Evolutionary conservation across 345 rosid genomes (phyloP).

Genomic region (Euclidium syriacum): DNA sequence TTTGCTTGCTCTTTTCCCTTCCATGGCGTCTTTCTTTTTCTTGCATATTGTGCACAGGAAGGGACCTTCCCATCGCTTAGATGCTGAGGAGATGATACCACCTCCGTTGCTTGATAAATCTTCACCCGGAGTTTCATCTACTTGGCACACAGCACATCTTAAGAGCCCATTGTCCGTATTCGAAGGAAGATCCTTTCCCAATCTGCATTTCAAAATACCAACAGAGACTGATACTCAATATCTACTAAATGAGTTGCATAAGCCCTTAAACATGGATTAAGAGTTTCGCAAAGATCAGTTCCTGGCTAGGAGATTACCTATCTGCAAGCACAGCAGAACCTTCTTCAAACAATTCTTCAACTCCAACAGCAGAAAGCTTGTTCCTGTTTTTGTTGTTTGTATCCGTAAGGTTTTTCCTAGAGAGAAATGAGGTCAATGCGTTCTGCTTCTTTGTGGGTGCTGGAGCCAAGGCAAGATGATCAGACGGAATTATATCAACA

Average conservation of each 20-base stretch:
- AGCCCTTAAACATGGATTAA: not conserved
- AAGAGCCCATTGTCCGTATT: constrained; percentile 50
- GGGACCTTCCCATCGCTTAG: constrained; percentile 93
- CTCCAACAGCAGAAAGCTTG: constrained; percentile 91
- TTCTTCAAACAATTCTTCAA: constrained; percentile 98
- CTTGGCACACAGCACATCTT: constrained; percentile 98
- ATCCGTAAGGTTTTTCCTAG: constrained; percentile 51
- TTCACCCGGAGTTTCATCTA: constrained; percentile 67
- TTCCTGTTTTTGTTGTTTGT: constrained; percentile 50
- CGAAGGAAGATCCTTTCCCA: constrained; percentile 67
- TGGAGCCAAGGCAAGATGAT: constrained; percentile 60
- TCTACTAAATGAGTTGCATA: not conserved
- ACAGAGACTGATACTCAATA: not conserved
- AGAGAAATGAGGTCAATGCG: constrained; percentile 53
- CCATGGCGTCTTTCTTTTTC: constrained; percentile 99
- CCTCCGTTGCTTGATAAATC: constrained; percentile 53
- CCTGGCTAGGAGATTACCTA: constrained; percentile 42
- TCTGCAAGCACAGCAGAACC: constrained; percentile 97
- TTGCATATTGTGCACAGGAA: constrained; percentile 75
- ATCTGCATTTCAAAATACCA: constrained; percentile 45
- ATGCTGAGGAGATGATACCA: constrained; percentile 60
- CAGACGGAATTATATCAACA: constrained; percentile 93
- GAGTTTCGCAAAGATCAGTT: not conserved
- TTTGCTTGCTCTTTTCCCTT: constrained; percentile 79
- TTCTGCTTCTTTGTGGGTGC: constrained; percentile 68